phyloP scores from a whole-genome alignment of 1,284 basidiomycete genomes.

The Albatrellus sp. region DNA sequence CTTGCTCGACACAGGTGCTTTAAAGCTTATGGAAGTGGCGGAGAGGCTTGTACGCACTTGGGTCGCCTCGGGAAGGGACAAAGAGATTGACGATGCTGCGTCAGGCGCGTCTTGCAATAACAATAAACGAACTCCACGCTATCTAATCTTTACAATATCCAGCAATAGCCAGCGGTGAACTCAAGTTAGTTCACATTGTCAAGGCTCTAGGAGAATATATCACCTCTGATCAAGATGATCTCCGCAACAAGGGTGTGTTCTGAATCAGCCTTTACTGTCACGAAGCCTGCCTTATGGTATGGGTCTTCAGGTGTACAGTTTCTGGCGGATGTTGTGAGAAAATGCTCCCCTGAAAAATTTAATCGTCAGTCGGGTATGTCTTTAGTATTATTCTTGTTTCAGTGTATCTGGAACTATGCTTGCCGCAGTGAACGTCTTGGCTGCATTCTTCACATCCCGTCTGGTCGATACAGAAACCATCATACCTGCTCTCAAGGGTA shows the following conservation, averaged over 20 bases:
- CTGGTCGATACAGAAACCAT: constrained; percentile 77
- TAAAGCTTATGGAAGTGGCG: constrained; percentile 20
- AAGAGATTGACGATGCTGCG: constrained; percentile 48
- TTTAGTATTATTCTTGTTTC: not conserved
- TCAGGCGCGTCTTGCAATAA: constrained; percentile 28
- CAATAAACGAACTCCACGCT: constrained; percentile 3
- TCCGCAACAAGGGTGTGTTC: constrained; percentile 64
- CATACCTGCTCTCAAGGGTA: constrained; percentile 64
- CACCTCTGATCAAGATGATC: constrained; percentile 71
- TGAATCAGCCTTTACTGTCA: not conserved
- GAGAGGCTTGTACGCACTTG: constrained; percentile 60
- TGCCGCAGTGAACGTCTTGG: constrained; percentile 63
- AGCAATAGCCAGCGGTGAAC: constrained; percentile 55
- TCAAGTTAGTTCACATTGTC: constrained; percentile 73
- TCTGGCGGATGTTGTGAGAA: constrained; percentile 51
- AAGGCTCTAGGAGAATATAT: constrained; percentile 80
- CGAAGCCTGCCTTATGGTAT: not conserved
- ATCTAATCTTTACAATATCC: constrained; percentile 11
- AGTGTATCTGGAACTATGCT: not conserved
- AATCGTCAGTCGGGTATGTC: constrained; percentile 73
- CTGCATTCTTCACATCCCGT: constrained; percentile 78
- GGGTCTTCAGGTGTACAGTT: constrained; percentile 56
- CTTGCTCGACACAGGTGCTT: too few relatives aligned
- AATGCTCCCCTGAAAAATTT: constrained; percentile 51
- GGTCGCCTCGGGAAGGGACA: constrained; percentile 52